Conservation (phyloP, 2,329 filamentous ascomycete species). For the Aspergillus quadricinctus region DNA sequence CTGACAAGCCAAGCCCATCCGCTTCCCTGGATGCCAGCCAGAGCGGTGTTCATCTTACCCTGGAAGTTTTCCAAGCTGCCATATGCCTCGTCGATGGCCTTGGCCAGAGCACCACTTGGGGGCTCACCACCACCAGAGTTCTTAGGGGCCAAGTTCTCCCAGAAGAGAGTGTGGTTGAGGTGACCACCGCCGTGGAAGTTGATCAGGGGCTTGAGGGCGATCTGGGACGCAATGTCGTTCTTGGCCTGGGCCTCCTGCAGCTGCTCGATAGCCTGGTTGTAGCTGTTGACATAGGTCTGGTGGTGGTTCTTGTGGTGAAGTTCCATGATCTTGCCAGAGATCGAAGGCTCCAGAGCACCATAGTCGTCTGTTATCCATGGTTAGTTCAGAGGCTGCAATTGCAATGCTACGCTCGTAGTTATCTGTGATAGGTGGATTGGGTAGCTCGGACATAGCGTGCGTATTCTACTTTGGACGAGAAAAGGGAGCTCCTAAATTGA, state of each 20-base stretch:
- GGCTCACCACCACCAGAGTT: conserved; percentile 59
- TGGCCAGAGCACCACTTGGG: conserved; percentile 53
- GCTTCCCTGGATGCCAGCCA: conserved; percentile 62
- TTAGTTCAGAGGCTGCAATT: conserved; percentile 4
- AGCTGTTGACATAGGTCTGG: conserved; percentile 86
- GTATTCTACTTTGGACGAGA: neutral
- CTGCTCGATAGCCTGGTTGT: conserved; percentile 75
- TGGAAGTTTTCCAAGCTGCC: conserved; percentile 57
- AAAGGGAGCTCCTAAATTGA: neutral
- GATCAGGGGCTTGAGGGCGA: conserved; percentile 57
- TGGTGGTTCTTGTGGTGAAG: conserved; percentile 93
- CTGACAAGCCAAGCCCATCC: conserved; percentile 63
- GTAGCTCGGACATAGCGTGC: neutral
- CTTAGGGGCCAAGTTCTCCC: conserved; percentile 64
- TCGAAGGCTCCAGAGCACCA: conserved; percentile 78
- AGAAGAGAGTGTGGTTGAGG: conserved; percentile 62
- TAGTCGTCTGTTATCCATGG: conserved; percentile 70
- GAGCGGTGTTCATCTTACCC: conserved; percentile 59
- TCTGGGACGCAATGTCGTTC: conserved; percentile 53
- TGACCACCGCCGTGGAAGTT: conserved; percentile 64
- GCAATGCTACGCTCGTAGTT: neutral
- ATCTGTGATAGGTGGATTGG: neutral
- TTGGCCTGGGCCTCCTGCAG: conserved; percentile 55
- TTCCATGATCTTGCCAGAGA: conserved; percentile 94
- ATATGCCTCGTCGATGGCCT: conserved; percentile 57